Conservation (phyloP, 192 early-diverging fungal genomes). For the Rhizoclosmatium globosum region DNA sequence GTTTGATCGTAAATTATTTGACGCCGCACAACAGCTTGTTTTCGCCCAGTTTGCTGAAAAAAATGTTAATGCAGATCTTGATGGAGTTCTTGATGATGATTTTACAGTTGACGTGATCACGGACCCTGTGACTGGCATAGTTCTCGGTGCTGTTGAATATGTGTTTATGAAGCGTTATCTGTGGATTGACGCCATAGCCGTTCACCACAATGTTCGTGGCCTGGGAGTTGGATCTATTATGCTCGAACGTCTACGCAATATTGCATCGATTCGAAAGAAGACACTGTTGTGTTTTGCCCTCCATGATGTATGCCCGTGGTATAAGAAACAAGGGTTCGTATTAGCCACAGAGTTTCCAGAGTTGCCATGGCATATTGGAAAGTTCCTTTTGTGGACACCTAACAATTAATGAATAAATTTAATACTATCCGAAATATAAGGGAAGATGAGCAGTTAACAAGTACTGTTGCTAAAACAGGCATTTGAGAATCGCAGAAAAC, state of each 20-base stretch:
- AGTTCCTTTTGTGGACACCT: conserved; percentile 25
- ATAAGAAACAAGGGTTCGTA: conserved; percentile 27
- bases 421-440: too few species aligned
- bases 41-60: conserved; percentile 38
- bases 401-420: too few species aligned
- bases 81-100: conserved; percentile 32
- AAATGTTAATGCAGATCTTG: conserved; percentile 23
- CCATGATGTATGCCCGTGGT: conserved; percentile 34
- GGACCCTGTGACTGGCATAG: conserved; percentile 5
- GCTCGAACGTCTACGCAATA: conserved; percentile 20
- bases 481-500: too few species aligned
- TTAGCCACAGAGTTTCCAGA: conserved; percentile 7
- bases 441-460: too few species aligned
- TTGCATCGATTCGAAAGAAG: conserved; percentile 23
- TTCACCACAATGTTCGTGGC: conserved; percentile 1
- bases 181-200: conserved; percentile 38
- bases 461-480: too few species aligned
- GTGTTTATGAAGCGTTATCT: conserved; percentile 39
- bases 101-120: conserved; percentile 34
- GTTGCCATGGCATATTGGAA: conserved; percentile 33
- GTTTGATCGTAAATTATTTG: conserved; percentile 13
- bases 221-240: conserved; percentile 28
- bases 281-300: conserved; percentile 33
- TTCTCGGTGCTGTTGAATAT: conserved; percentile 37
- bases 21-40: conserved; percentile 21